Evolutionary conservation across 768 basidiomycete genomes (phyloP), one percentile per base, ranked within the genome.

Genomic region (Leccinum incarnatum): DNA sequence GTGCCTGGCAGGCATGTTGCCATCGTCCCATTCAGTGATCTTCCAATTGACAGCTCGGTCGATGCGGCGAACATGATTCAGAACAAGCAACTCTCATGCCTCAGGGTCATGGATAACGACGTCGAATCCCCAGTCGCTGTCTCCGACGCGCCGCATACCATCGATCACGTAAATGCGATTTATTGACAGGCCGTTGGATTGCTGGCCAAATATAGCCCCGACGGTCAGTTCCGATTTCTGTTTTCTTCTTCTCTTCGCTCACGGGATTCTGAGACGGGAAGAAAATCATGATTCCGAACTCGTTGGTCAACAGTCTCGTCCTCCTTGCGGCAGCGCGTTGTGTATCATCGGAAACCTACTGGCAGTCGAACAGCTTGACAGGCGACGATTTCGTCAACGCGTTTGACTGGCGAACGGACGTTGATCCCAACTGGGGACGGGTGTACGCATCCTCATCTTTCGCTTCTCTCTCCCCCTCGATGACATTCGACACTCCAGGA

Each of bases 321-420:
- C 40, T 69, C 48, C 58, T 68, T 29, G 52, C 48, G 5, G 37
- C 15, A 5, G 45, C 51, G 5, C 59, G 15, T 7, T 30, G 15
- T 2, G 67, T 25, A 6, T 68, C 72, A 12, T 78, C 75, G 8
- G 81, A 77, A 11, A 78, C 76, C 0, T 87, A 87, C 68, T 58
- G 62, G 11, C 73, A 75, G 32, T 72, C 76, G 19, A 81, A 82
- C 59, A 80, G 74, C 57, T 70, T 78, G 63, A 68, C 74, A 15
- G 86, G 86, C n/a, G 62, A 69, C 36, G 72, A 65, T 10, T 87
- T 89, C 66, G 68, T 82, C 57, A 63, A 72, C 11, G 71, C 76
- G 0, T 71, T 75, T 53, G 47, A 46, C 25, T 71, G 66, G 61
- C 25, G 58, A 34, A 67, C 71, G 3, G 63, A 55, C 11, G 2